These are phyloP conservation scores for Diaporthe velutina DNA, from an alignment of 2,329 filamentous ascomycete genomes.

Conservation along the genomic window DNA sequence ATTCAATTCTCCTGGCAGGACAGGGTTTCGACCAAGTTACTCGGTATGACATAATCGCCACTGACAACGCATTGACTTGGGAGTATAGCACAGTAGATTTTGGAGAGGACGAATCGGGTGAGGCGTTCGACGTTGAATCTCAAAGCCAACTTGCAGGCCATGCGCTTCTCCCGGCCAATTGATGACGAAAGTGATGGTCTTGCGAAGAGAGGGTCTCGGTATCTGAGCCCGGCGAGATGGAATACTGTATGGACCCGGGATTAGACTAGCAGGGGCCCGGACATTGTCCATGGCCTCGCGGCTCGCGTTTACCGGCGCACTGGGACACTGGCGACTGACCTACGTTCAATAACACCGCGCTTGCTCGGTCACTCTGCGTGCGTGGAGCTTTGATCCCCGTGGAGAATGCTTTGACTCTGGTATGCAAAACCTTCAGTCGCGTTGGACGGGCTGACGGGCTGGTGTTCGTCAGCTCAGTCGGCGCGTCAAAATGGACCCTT, in stretches of 20 bases:
- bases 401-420: background rate
- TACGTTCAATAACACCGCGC: background rate
- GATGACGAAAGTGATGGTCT: background rate
- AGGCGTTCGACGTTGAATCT: background rate
- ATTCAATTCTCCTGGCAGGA: background rate
- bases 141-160: background rate
- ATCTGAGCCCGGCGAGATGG: background rate
- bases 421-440: background rate
- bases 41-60: constrained; percentile 26
- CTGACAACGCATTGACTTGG: background rate
- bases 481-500: constrained; percentile 18
- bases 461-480: constrained; percentile 19
- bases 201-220: background rate
- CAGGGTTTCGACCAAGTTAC: constrained; percentile 14
- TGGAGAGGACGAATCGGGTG: background rate
- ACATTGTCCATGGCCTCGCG: constrained; percentile 13
- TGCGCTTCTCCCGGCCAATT: background rate
- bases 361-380: background rate
- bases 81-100: background rate
- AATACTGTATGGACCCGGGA: background rate
- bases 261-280: constrained; percentile 7
- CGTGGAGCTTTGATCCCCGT: background rate
- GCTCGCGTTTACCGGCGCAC: constrained; percentile 8
- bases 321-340: background rate
- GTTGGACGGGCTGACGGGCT: background rate